Conservation (phyloP, 345 rosid genomes). For the Aurinia saxatilis region DNA sequence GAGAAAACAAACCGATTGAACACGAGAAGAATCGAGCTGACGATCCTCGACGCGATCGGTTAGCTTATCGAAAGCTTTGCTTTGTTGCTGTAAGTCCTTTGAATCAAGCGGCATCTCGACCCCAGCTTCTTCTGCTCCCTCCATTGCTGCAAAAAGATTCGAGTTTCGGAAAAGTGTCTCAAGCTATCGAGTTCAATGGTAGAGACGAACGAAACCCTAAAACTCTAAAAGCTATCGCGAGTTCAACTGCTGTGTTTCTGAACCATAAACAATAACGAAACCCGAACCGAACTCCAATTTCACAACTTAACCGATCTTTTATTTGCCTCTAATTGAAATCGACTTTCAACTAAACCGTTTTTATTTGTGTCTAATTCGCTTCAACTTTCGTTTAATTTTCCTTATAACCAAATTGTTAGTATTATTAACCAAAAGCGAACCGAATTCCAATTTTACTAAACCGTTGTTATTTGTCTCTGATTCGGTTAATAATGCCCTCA, state of each 20-base stretch:
- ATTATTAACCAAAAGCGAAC: too few species aligned
- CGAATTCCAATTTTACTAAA: too few species aligned
- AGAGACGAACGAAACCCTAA: constrained; percentile 16
- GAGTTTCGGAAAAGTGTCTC: constrained; percentile 3
- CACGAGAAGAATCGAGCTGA: constrained; percentile 93
- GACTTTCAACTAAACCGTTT: too few species aligned
- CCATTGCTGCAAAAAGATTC: constrained; percentile 43
- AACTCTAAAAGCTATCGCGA: neutral
- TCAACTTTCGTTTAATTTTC: neutral
- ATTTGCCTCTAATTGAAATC: too few species aligned
- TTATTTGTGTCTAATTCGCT: neutral
- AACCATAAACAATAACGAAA: neutral
- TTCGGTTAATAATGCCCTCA: too few species aligned
- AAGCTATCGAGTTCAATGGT: constrained; percentile 6
- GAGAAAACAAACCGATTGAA: constrained; percentile 53
- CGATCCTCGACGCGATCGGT: constrained; percentile 98
- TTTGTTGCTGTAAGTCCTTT: constrained; percentile 93
- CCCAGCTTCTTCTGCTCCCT: constrained; percentile 60
- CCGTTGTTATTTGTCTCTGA: too few species aligned
- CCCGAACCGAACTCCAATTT: constrained; percentile 7
- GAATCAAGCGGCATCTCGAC: constrained; percentile 60
- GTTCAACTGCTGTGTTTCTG: neutral
- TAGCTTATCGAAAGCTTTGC: constrained; percentile 96
- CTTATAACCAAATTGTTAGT: neutral
- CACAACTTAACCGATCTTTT: neutral